phyloP scores from a whole-genome alignment of 2,329 filamentous ascomycete species.

The Pseudovirgaria hyperparasitica region DNA sequence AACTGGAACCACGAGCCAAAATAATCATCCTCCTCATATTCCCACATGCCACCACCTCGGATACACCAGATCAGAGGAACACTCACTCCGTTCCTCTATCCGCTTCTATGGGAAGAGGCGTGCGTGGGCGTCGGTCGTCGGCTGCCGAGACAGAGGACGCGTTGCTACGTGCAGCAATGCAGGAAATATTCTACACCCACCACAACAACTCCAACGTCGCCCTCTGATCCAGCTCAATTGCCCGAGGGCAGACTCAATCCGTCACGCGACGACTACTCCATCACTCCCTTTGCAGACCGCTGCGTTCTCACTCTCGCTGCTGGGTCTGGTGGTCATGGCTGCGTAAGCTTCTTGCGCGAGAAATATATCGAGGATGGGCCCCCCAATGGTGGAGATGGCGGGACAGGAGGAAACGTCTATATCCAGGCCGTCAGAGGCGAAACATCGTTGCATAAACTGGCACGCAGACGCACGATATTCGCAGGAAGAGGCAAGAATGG shows the following conservation, averaged over 20 bases:
- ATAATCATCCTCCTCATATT: not conserved
- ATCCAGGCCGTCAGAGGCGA: slow-evolving; percentile 87
- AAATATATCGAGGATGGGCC: slow-evolving; percentile 82
- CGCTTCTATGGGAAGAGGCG: no score
- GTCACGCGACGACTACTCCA: slow-evolving; percentile 68
- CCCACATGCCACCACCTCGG: slow-evolving; percentile 20
- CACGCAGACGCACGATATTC: slow-evolving; percentile 60
- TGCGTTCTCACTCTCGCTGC: slow-evolving; percentile 66
- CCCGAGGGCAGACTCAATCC: slow-evolving; percentile 49
- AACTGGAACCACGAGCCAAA: no score
- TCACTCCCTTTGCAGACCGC: slow-evolving; percentile 76
- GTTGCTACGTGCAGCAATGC: slow-evolving; percentile 6
- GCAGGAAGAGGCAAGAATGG: slow-evolving; percentile 68
- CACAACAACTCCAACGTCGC: slow-evolving; percentile 11
- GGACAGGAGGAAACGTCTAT: slow-evolving; percentile 81
- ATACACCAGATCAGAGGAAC: slow-evolving; percentile 18
- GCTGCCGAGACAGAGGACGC: slow-evolving; percentile 5
- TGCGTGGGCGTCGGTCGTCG: no score
- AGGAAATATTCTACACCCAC: no score
- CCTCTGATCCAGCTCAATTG: no score
- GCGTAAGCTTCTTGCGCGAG: slow-evolving; percentile 86
- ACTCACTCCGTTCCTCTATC: slow-evolving; percentile 34
- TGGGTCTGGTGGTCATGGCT: slow-evolving; percentile 77
- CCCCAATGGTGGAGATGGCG: slow-evolving; percentile 88
- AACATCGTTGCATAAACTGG: slow-evolving; percentile 86